Base-by-base conservation (phyloP, 345 rosid genomes). In the Reutealis trisperma region DNA sequence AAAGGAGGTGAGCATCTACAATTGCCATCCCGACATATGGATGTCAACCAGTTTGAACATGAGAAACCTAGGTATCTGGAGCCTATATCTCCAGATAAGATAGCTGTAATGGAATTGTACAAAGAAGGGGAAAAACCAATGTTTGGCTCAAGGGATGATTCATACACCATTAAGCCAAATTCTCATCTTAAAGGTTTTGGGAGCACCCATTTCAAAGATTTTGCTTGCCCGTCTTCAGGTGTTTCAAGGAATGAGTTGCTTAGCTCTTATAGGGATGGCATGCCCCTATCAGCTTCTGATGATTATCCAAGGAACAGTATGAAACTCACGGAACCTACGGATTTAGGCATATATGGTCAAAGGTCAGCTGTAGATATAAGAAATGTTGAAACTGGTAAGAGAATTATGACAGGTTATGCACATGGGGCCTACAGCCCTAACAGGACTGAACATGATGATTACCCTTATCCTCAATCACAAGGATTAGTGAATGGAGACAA, bases 21-120 rank as follows among this genome's bases (percentile, higher is more conserved):
- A 5, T 62, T 67, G n/a, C 70, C 77, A 14, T 80, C 83, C 0
- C 77, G 66, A 30, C 25, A 58, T 63, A 64, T 63, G 60, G 85
- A 86, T 63, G 63, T 85, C 42, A 63, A 61, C 49, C 81, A 59
- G 41, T 58, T 47, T 75, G 83, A 82, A 78, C 76, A 65, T 47
- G 91, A 84, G 58, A 84, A 79, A 63, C 66, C 70, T 78, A 74
- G 66, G 59, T 82, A 80, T 79, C 78, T 22, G 71, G 87, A 87
- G 41, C 65, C 85, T 67, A 47, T 78, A 59, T 77, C 77, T 62
- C 77, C 83, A 34, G 86, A 83, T 59, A 84, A 79, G 77, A 15
- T 74, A 25, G 52, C 54, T 32, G 57, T 58, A 44, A 74, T 62
- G 71, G 82, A 86, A 69, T 55, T 84, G 13, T 81, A 88, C 77